Conservation (phyloP, 1,284 basidiomycete species). For the Termitomyces sp. region DNA sequence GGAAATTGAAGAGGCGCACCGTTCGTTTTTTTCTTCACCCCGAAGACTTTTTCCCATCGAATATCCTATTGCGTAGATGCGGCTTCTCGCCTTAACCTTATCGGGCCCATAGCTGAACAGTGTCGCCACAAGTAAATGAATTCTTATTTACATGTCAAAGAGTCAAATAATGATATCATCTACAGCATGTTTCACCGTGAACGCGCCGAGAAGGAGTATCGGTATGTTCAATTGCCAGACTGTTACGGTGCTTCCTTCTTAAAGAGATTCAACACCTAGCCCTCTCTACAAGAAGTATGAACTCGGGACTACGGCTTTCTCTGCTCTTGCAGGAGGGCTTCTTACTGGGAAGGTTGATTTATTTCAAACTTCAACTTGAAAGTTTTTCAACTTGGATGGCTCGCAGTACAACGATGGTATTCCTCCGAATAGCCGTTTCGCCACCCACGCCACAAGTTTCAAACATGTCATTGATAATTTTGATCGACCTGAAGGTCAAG, state of each 20-base stretch:
- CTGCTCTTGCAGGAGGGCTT: background rate
- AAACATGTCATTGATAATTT: background rate
- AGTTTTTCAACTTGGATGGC: background rate
- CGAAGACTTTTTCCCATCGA: too few relatives aligned
- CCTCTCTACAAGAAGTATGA: background rate
- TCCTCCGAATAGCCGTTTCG: background rate
- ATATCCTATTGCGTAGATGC: too few relatives aligned
- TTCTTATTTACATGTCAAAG: background rate
- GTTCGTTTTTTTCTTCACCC: background rate
- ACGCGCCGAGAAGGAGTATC: background rate
- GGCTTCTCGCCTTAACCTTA: background rate
- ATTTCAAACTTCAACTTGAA: background rate
- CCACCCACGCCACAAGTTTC: background rate
- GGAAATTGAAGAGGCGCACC: background rate
- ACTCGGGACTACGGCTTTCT: background rate
- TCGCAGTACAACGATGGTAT: background rate
- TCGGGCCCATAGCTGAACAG: background rate
- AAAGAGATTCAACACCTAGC: background rate
- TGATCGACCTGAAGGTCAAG: background rate
- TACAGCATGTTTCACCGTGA: background rate
- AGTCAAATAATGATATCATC: background rate
- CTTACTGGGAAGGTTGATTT: background rate
- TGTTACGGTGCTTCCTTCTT: background rate
- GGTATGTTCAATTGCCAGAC: background rate
- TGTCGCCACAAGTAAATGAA: background rate